Percentiles rank a stretch among this genome's conserved stretches.
phyloP scores from a whole-genome alignment of 1,284 basidiomycete genomes.

The Calocybe gambosa region DNA sequence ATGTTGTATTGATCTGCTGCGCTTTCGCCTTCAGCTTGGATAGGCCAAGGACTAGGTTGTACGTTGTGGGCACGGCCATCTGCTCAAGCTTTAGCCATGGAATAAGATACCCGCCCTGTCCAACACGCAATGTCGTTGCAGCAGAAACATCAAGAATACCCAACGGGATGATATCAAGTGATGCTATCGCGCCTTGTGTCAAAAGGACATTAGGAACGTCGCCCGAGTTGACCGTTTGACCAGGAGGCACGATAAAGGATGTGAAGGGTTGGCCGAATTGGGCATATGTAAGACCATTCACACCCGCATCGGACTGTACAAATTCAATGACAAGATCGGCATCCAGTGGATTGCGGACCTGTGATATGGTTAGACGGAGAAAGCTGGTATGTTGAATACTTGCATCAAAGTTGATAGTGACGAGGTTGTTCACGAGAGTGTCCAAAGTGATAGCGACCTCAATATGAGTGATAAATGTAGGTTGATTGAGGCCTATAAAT shows the following conservation, averaged over 20 bases:
- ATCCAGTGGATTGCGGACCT: slow-evolving; percentile 55
- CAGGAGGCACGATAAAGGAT: slow-evolving; percentile 50
- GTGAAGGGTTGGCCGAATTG: slow-evolving; percentile 50
- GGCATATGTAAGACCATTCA: slow-evolving; percentile 49
- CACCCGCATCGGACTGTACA: slow-evolving; percentile 48
- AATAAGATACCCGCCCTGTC: slow-evolving; percentile 43
- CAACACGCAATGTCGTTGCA: slow-evolving; percentile 44
- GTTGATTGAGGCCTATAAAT: slow-evolving; percentile 30
- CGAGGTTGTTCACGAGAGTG: slow-evolving; percentile 43
- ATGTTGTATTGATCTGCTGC: slow-evolving; percentile 10
- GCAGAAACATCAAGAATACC: slow-evolving; percentile 47
- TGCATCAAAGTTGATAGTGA: slow-evolving; percentile 52
- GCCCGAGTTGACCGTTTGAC: slow-evolving; percentile 52
- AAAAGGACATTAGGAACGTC: slow-evolving; percentile 49
- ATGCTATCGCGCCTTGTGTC: slow-evolving; percentile 46
- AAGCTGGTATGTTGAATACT: slow-evolving; percentile 13
- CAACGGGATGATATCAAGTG: slow-evolving; percentile 50
- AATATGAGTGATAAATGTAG: slow-evolving; percentile 39
- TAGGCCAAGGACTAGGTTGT: slow-evolving; percentile 25
- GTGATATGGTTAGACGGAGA: slow-evolving; percentile 4
- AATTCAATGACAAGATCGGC: slow-evolving; percentile 49
- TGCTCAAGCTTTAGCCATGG: slow-evolving; percentile 54
- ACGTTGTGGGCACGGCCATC: slow-evolving; percentile 39
- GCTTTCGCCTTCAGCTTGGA: slow-evolving; percentile 14
- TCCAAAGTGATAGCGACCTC: slow-evolving; percentile 46